Evolutionary conservation across 1,284 basidiomycete species (phyloP), one percentile per base, ranked within the genome.

Genomic region (Ceratobasidium sp.): DNA sequence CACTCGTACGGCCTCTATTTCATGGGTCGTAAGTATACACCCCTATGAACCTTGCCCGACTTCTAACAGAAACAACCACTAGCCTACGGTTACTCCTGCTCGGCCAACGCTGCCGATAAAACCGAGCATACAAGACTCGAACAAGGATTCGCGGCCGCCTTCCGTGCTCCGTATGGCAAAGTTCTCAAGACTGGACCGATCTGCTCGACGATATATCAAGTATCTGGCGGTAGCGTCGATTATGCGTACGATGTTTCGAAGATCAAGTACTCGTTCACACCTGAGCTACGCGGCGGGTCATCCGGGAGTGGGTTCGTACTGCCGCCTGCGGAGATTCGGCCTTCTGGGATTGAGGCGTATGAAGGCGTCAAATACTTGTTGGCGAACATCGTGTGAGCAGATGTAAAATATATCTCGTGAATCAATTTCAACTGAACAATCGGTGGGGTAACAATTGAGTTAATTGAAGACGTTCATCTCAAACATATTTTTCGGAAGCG

Each of bases 181-280:
- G 33, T 44, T 26, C 67, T 76, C 23, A 76, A 49, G 72, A 76
- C 66, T 56, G 78, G 78, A 6, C 55, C 63, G 20, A 79, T 73
- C 51, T 79, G 78, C 44, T 46, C 61, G 39, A 79, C 78, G 0
- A 76, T 79, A 44, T 79, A 79, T 69, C 78, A 3, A 72, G 78
- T 9, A 68, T n/a, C n/a, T n/a, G n/a, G n/a, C n/a, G n/a, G 70
- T 18, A 76, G 72, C 28, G 72, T 76, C 5, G 78, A 79, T 33
- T 79, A 79, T 42, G 72, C 53, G 7, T 79, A 79, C 33, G 78
- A 53, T n/a, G 73, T 77, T n/a, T 71, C 78, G 39, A 76, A 77
- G 44, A 51, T 79, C 78, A 79, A 79, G 46, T 79, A 79, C 33
- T 79, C 78, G 28, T 79, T 79, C 23, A 76, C 78, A 39, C 72